Percentiles rank a stretch among this genome's conserved stretches.
These are phyloP conservation scores for Russula dissimulans DNA, from an alignment of 768 basidiomycete species.

Conservation along the genomic window DNA sequence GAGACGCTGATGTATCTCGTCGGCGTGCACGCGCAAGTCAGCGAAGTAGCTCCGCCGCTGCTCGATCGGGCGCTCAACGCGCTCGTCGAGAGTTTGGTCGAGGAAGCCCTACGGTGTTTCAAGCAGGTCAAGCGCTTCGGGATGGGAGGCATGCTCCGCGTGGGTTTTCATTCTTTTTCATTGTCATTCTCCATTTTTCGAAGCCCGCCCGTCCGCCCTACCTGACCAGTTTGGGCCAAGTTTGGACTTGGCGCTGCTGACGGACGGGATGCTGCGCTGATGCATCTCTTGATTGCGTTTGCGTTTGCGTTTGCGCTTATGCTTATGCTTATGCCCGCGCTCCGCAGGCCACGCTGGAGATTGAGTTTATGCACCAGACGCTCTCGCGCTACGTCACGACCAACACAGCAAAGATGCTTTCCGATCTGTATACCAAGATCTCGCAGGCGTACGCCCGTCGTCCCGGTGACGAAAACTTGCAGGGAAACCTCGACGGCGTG, in stretches of 20 bases:
- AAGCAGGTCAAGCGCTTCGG: constrained; percentile 84
- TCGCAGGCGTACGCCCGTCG: constrained; percentile 85
- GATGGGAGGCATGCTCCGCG: constrained; percentile 97
- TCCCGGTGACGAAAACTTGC: constrained; percentile 78
- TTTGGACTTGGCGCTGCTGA: no score
- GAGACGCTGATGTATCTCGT: constrained; percentile 83
- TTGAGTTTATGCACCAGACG: constrained; percentile 98
- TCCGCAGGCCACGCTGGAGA: constrained; percentile 87
- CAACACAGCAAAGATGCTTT: constrained; percentile 71
- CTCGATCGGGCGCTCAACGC: constrained; percentile 75
- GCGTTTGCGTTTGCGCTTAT: no score
- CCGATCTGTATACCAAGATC: constrained; percentile 90
- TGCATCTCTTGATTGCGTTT: no score
- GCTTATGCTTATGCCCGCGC: background rate
- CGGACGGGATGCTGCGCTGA: no score
- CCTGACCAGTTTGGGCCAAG: no score
- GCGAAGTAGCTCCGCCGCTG: constrained; percentile 65
- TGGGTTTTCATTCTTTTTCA: constrained; percentile 32
- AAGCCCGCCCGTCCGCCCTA: no score
- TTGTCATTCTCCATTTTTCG: background rate
- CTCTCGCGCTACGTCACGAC: constrained; percentile 81
- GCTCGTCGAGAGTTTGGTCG: constrained; percentile 74
- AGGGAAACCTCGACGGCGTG: constrained; percentile 80
- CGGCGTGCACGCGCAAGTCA: constrained; percentile 85
- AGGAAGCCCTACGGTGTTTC: constrained; percentile 80